Evolutionary conservation across 306 rosid genomes (phyloP).

Genomic region (Sphenostylis stenocarpa): DNA sequence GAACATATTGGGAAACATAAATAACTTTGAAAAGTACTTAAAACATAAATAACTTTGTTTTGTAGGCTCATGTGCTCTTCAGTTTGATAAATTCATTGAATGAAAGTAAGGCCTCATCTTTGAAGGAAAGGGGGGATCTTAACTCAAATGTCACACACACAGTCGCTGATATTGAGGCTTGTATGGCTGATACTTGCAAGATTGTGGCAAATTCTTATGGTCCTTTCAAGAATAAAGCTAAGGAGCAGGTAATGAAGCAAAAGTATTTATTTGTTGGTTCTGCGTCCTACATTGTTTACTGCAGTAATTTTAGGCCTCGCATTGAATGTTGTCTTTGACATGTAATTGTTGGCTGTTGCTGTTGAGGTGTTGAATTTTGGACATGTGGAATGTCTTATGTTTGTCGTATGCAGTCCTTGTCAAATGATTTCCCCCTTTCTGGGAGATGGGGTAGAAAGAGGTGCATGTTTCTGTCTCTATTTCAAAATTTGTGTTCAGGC

Average conservation of each 20-base stretch:
- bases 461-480: not conserved
- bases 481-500: constrained; percentile 2
- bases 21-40: constrained; percentile 8
- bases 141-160: constrained; percentile 40
- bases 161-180: constrained; percentile 58
- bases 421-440: not conserved
- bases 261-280: not conserved
- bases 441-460: not conserved
- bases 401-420: not conserved
- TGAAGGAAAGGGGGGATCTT: constrained; percentile 42
- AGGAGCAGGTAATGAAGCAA: constrained; percentile 71
- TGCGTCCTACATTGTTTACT: constrained; percentile 8
- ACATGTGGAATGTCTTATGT: not conserved
- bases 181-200: constrained; percentile 75
- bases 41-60: constrained; percentile 31
- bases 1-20: constrained; percentile 12
- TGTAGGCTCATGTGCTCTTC: constrained; percentile 91
- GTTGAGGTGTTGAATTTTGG: constrained; percentile 19
- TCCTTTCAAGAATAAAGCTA: constrained; percentile 76
- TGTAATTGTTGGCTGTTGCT: not conserved
- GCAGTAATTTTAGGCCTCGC: constrained; percentile 1
- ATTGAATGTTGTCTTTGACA: constrained; percentile 6
- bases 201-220: constrained; percentile 70
- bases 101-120: constrained; percentile 35
- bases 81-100: constrained; percentile 61